These are phyloP conservation scores for Dendrobium nobile DNA, from an alignment of 106 monocot genomes.

Conservation along the genomic window DNA sequence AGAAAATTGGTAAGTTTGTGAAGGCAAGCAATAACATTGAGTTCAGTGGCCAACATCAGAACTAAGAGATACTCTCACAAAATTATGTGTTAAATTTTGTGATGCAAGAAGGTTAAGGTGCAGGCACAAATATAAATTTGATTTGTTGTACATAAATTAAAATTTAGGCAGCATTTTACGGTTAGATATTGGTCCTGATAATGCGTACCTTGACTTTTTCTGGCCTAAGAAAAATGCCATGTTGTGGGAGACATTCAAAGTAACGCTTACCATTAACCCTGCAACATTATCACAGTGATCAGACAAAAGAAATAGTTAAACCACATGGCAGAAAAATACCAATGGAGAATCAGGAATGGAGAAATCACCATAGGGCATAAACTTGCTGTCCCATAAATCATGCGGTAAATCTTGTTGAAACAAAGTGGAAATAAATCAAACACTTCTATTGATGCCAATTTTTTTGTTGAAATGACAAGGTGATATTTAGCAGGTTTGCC, in stretches of 20 bases:
- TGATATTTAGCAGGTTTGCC: no score
- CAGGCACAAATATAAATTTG: neutral
- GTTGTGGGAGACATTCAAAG: conserved; percentile 73
- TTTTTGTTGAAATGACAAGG: no score
- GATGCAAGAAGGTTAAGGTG: neutral
- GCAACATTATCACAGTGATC: conserved; percentile 13
- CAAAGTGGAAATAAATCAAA: no score
- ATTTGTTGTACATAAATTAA: neutral
- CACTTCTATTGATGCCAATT: no score
- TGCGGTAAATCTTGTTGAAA: no score
- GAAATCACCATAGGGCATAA: neutral
- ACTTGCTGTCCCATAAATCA: neutral
- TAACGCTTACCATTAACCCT: conserved; percentile 84
- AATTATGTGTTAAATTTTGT: neutral
- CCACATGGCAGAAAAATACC: neutral
- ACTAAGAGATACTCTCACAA: neutral
- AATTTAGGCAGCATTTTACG: neutral
- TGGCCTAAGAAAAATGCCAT: conserved; percentile 71
- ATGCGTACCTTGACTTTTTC: conserved; percentile 81
- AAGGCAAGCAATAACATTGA: neutral
- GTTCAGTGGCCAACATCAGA: neutral
- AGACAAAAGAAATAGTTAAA: neutral
- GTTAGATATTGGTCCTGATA: neutral
- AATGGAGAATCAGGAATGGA: neutral
- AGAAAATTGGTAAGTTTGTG: neutral